phyloP scores from a whole-genome alignment of 73 alveolate genomes.

The Tetrahymena borealis region DNA sequence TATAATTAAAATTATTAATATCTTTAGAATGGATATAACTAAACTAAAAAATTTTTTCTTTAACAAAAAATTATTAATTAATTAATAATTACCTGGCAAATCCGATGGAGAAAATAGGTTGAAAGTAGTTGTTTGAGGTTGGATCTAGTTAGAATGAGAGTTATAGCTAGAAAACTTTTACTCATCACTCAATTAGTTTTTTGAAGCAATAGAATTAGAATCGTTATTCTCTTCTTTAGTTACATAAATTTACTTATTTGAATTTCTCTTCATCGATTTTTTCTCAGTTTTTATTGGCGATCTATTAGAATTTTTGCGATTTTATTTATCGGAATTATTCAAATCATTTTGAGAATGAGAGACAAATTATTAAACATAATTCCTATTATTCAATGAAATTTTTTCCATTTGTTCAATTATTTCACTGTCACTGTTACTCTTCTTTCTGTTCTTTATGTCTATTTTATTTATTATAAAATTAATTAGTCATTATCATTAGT shows the following conservation, averaged over 20 bases:
- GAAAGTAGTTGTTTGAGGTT: neutral
- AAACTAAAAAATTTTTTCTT: no score
- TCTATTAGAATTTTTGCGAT: neutral
- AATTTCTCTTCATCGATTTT: neutral
- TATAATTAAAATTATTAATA: no score
- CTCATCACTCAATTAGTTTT: neutral
- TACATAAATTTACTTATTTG: neutral
- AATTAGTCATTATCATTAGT: neutral
- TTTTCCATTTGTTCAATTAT: neutral
- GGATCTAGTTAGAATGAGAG: neutral
- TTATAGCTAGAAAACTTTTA: no score
- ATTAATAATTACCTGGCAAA: no score
- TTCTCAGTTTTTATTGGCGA: neutral
- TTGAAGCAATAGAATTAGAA: neutral
- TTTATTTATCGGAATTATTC: neutral
- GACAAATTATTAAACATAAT: neutral
- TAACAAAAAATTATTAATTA: no score
- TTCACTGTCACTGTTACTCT: neutral
- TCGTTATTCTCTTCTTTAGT: neutral
- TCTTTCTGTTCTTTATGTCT: neutral
- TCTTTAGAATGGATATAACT: no score
- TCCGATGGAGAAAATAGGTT: neutral
- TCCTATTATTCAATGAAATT: neutral
- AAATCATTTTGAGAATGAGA: neutral
- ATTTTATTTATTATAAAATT: neutral